phyloP scores from a whole-genome alignment of 2,329 filamentous ascomycete genomes.

The Fusarium sacchari region DNA sequence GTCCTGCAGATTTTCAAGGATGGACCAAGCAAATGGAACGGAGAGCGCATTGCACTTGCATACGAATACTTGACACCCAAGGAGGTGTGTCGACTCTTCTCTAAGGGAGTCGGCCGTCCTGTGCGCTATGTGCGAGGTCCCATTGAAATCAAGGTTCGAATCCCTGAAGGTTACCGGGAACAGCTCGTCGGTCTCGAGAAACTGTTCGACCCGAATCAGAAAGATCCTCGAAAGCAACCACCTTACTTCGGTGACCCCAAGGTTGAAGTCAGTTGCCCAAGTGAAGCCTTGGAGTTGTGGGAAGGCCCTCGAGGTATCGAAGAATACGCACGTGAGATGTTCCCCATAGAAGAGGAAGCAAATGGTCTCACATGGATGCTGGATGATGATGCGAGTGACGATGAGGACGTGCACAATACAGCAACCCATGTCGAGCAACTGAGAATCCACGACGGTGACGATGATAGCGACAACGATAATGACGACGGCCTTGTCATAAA shows the following conservation, averaged over 20 bases:
- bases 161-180: slow-evolving; percentile 87
- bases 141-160: slow-evolving; percentile 85
- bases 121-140: slow-evolving; percentile 81
- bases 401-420: slow-evolving; percentile 50
- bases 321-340: slow-evolving; percentile 94
- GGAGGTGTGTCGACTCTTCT: slow-evolving; percentile 85
- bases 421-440: slow-evolving; percentile 52
- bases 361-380: slow-evolving; percentile 96
- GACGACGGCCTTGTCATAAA: slow-evolving; percentile 69
- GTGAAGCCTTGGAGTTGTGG: slow-evolving; percentile 84
- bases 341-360: slow-evolving; percentile 91
- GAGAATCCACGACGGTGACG: slow-evolving; percentile 54
- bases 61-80: slow-evolving; percentile 88
- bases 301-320: slow-evolving; percentile 90
- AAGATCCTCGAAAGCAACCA: slow-evolving; percentile 66
- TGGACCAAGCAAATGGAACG: slow-evolving; percentile 85
- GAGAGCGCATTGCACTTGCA: slow-evolving; percentile 81
- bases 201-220: slow-evolving; percentile 63
- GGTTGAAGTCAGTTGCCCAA: slow-evolving; percentile 73
- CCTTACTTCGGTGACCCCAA: slow-evolving; percentile 70
- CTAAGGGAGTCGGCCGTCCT: slow-evolving; percentile 78
- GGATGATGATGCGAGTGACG: slow-evolving; percentile 59
- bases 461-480: slow-evolving; percentile 62
- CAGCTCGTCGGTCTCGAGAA: slow-evolving; percentile 79
- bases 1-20: slow-evolving; percentile 96